These are phyloP conservation scores for Balamuthia mandrillaris DNA, from an alignment of 208 protist genomes.

Conservation along the genomic window DNA sequence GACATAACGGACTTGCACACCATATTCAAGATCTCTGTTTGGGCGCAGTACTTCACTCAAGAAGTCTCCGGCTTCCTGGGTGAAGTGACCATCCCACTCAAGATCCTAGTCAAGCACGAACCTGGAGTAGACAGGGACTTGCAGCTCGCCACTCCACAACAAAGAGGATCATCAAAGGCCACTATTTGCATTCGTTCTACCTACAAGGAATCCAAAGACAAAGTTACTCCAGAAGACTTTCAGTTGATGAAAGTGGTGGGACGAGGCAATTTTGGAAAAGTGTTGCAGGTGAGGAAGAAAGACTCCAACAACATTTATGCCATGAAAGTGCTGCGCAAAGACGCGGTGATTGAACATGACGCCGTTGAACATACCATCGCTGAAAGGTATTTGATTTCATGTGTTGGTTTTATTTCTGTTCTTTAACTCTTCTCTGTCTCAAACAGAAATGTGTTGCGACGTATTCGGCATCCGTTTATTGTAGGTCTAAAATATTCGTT, in stretches of 20 bases:
- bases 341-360: slow-evolving; percentile 34
- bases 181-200: not conserved
- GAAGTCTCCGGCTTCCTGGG: not conserved
- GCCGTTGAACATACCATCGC: slow-evolving; percentile 49
- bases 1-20: not conserved
- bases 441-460: slow-evolving; percentile 46
- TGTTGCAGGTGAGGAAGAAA: slow-evolving; percentile 70
- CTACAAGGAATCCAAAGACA: not conserved
- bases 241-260: slow-evolving; percentile 49
- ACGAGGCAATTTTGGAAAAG: slow-evolving; percentile 66
- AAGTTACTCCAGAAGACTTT: slow-evolving; percentile 49
- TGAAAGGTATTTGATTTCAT: slow-evolving; percentile 52
- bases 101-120: not conserved
- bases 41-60: not conserved
- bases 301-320: slow-evolving; percentile 67
- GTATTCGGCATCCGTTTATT: slow-evolving; percentile 73
- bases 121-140: not conserved
- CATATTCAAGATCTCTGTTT: slow-evolving; percentile 15
- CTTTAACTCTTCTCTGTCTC: not conserved
- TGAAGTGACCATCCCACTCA: not conserved
- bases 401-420: not conserved
- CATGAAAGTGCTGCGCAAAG: slow-evolving; percentile 75
- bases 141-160: not conserved
- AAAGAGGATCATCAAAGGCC: not conserved
- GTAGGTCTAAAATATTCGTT: slow-evolving; percentile 75